Evolutionary conservation across 768 basidiomycete species (phyloP), one percentile per base, ranked within the genome.

Genomic region (Melanogaster broomeanus): DNA sequence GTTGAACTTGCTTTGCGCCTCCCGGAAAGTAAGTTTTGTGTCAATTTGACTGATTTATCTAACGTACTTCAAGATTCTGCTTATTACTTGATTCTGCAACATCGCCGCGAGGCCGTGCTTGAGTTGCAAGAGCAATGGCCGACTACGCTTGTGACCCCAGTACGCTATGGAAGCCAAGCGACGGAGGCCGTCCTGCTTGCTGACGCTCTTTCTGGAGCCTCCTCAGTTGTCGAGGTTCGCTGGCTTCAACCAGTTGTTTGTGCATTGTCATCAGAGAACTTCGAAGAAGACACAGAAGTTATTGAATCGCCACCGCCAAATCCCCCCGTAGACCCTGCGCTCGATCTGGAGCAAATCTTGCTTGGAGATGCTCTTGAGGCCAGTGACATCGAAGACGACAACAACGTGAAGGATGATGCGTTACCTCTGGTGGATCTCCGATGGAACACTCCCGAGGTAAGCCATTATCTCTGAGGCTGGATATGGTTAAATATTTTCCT

Each of bases 41-140:
- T 30, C 28, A 27, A 42, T n/a, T 31, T 30, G 10, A 30, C 28
- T 30, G 28, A 11, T 30, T 30, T 30, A 30, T 3, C 18, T 30
- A 6, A 45, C 25, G 18, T 18, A 11, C 2, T 35, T 28, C 19
- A 18, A 55, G 45, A 58, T 35, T 12, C 31, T 21, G 10, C 13
- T 8, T 40, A 44, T 31, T n/a, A 19, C 22, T 28, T 50, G 12
- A 31, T 51, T 3, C 19, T 56, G 16, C 24, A 40, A 28, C 48
- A 44, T 12, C n/a, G 18, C 2, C 45, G 38, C 15, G 42, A 56
- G 19, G 50, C 61, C 18, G 48, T 59, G 16, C 58, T 51, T 3
- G 31, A 51, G 11, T 45, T 67, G 9, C 55, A 61, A 37, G 25
- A 39, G 1, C 48, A 30, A 33, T 69, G 63, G 67, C 43, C 54